These are phyloP conservation scores for Nemania bipapillata DNA, from an alignment of 2,329 filamentous ascomycete species.

Conservation along the genomic window DNA sequence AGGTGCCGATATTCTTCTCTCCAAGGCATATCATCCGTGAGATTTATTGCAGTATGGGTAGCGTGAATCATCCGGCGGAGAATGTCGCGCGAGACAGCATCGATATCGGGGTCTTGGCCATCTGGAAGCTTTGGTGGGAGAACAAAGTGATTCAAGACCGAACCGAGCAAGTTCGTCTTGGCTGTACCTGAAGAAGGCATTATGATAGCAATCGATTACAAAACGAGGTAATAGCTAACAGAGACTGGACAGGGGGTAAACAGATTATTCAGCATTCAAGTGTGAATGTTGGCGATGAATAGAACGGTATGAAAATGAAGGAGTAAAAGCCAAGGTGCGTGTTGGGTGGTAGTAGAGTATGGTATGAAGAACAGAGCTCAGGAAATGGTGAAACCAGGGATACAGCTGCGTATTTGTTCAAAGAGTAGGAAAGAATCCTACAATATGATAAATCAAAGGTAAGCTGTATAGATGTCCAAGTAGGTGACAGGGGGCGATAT, in stretches of 20 bases:
- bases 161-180: slow-evolving; percentile 32
- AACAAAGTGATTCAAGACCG: slow-evolving; percentile 57
- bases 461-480: not conserved
- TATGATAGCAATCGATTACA: not conserved
- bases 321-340: not conserved
- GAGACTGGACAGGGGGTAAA: not conserved
- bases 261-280: not conserved
- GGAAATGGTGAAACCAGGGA: not conserved
- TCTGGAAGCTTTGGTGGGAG: slow-evolving; percentile 57
- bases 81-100: slow-evolving; percentile 46
- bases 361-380: not conserved
- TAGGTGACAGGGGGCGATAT: not conserved
- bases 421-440: not conserved
- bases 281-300: not conserved
- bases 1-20: slow-evolving; percentile 36
- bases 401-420: not conserved
- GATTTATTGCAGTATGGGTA: slow-evolving; percentile 13
- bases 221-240: not conserved
- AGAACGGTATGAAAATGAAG: not conserved
- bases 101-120: slow-evolving; percentile 49
- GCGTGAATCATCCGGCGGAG: slow-evolving; percentile 45
- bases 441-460: not conserved
- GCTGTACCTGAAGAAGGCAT: not conserved
- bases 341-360: not conserved
- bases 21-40: slow-evolving; percentile 32